Percentiles rank a stretch among this genome's conserved stretches.
Evolutionary conservation across 2,329 filamentous ascomycete species (phyloP).

Genomic region (Trichocomaceae sp.): DNA sequence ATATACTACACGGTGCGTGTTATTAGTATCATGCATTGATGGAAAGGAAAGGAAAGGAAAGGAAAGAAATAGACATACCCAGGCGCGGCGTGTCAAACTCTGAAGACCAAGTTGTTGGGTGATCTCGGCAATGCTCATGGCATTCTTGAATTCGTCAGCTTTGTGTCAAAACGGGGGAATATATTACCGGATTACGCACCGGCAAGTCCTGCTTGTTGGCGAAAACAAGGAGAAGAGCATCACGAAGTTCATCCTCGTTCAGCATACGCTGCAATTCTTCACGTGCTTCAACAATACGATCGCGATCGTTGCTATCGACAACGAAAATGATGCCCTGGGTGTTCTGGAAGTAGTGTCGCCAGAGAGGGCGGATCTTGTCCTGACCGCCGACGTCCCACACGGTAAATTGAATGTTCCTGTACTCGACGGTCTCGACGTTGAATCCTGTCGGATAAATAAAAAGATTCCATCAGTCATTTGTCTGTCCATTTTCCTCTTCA

Average conservation of each 20-base stretch:
- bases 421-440: slow-evolving; percentile 99
- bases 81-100: slow-evolving; percentile 95
- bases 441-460: slow-evolving; percentile 58
- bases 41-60: no score
- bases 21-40: slow-evolving; percentile 18
- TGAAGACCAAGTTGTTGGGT: slow-evolving; percentile 99
- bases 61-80: slow-evolving; percentile 60
- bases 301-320: slow-evolving; percentile 97
- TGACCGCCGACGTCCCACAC: slow-evolving; percentile 99
- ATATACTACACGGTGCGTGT: slow-evolving; percentile 62
- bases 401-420: slow-evolving; percentile 99
- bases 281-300: slow-evolving; percentile 93
- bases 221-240: slow-evolving; percentile 93
- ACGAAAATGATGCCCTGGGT: slow-evolving; percentile 99
- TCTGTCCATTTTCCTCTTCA: slow-evolving; percentile 2
- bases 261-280: slow-evolving; percentile 97
- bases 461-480: slow-evolving; percentile 8
- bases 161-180: slow-evolving; percentile 8
- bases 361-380: slow-evolving; percentile 99
- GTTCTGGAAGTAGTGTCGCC: slow-evolving; percentile 99
- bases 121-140: slow-evolving; percentile 99
- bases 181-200: slow-evolving; percentile 57
- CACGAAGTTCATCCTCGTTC: slow-evolving; percentile 97
- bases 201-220: slow-evolving; percentile 99
- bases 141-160: slow-evolving; percentile 60